Conservation (phyloP, 805 yeast species). For the Metschnikowia colocasiae region DNA sequence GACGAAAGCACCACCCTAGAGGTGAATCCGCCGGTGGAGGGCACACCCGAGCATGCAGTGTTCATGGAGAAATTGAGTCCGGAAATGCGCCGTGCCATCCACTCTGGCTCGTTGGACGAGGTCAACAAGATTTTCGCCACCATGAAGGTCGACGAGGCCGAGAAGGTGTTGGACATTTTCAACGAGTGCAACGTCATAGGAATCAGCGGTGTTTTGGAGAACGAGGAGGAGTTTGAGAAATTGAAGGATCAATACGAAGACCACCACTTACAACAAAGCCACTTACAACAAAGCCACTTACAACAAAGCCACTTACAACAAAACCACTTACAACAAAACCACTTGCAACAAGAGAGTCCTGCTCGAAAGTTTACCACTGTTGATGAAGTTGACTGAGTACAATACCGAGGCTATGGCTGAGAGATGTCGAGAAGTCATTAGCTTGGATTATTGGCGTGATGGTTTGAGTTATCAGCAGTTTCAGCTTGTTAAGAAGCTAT, state of each 20-base stretch:
- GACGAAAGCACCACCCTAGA: constrained; percentile 78
- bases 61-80: constrained; percentile 54
- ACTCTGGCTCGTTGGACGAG: constrained; percentile 64
- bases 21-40: constrained; percentile 62
- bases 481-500: no score
- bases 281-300: no score
- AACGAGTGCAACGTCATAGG: constrained; percentile 82
- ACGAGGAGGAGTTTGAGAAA: constrained; percentile 63
- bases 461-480: no score
- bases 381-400: constrained; percentile 13
- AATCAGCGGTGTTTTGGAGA: constrained; percentile 69
- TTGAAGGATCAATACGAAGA: constrained; percentile 47
- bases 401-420: no score
- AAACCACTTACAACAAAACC: no score
- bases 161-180: constrained; percentile 64
- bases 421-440: neutral
- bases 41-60: constrained; percentile 51
- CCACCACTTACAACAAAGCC: constrained; percentile 12
- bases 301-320: constrained; percentile 14
- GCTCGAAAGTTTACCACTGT: constrained; percentile 6
- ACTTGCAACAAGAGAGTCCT: constrained; percentile 1
- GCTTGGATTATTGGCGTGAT: no score
- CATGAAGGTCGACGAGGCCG: constrained; percentile 76
- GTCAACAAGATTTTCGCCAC: constrained; percentile 79
- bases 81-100: constrained; percentile 71